Percentiles rank a stretch among this genome's conserved stretches.
Conservation (phyloP, 129 eudicot genomes). For the Centrapalus pauciflorus region DNA sequence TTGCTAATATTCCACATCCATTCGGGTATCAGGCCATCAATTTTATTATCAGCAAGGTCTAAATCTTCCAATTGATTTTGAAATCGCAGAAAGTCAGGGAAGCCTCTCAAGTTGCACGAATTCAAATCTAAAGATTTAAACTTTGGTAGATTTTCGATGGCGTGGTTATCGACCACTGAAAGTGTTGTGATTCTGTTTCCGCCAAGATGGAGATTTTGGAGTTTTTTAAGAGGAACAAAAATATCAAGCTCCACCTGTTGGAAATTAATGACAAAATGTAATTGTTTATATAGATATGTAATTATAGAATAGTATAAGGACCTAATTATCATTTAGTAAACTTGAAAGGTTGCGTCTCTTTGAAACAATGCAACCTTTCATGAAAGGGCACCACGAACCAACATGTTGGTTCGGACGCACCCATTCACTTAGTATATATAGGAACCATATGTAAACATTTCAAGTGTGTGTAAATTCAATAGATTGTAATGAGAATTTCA, state of each 20-base stretch:
- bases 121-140: neutral
- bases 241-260: conserved; percentile 10
- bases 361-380: too few relatives aligned
- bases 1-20: conserved; percentile 21
- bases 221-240: conserved; percentile 12
- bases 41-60: neutral
- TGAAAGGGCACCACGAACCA: too few relatives aligned
- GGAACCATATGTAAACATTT: too few relatives aligned
- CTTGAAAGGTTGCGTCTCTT: too few relatives aligned
- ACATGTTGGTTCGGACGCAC: too few relatives aligned
- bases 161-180: neutral
- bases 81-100: conserved; percentile 15
- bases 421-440: too few relatives aligned
- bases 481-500: too few relatives aligned
- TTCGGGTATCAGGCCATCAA: conserved; percentile 11
- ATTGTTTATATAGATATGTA: too few relatives aligned
- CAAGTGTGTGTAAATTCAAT: too few relatives aligned
- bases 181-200: conserved; percentile 8
- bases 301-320: too few relatives aligned
- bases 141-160: neutral
- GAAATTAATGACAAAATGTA: too few relatives aligned
- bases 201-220: neutral
- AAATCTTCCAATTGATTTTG: conserved; percentile 2
- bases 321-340: too few relatives aligned
- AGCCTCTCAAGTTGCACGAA: conserved; percentile 17